These are phyloP conservation scores for Fraxinus quadrangulata DNA, from an alignment of 257 asterid genomes.

Conservation along the genomic window DNA sequence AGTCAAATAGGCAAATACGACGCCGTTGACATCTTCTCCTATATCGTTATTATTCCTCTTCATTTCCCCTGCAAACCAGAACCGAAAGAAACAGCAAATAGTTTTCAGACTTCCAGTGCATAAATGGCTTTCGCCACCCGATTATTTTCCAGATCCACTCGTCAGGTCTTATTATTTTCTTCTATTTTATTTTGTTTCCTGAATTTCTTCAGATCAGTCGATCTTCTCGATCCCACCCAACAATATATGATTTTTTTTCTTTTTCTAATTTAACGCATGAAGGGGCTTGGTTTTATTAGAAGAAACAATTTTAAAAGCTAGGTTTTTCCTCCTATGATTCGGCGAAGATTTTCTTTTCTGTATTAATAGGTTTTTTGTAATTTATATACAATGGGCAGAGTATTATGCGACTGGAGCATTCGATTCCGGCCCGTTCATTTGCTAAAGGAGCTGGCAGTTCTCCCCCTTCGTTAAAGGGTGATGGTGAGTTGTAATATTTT, in stretches of 20 bases:
- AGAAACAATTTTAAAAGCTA: neutral
- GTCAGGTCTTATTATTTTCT: neutral
- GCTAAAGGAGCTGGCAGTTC: neutral
- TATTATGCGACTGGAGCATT: neutral
- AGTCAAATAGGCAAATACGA: too few species aligned
- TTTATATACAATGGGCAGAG: neutral
- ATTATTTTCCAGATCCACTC: neutral
- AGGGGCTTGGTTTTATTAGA: neutral
- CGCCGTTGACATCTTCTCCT: too few species aligned
- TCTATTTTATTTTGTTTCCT: neutral
- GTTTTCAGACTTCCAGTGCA: neutral
- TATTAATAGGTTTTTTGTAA: neutral
- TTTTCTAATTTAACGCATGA: neutral
- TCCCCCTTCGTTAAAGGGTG: conserved; percentile 3
- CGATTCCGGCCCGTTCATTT: neutral
- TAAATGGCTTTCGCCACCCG: conserved; percentile 10
- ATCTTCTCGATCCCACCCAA: neutral
- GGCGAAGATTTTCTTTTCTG: neutral
- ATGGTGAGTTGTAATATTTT: neutral
- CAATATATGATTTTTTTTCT: neutral
- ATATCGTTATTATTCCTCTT: too few species aligned
- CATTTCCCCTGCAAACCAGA: too few species aligned
- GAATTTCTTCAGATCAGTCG: neutral
- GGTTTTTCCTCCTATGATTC: neutral
- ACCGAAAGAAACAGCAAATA: neutral